Evolutionary conservation across 768 basidiomycete species (phyloP).

Genomic region (Hysterangium stoloniferum): DNA sequence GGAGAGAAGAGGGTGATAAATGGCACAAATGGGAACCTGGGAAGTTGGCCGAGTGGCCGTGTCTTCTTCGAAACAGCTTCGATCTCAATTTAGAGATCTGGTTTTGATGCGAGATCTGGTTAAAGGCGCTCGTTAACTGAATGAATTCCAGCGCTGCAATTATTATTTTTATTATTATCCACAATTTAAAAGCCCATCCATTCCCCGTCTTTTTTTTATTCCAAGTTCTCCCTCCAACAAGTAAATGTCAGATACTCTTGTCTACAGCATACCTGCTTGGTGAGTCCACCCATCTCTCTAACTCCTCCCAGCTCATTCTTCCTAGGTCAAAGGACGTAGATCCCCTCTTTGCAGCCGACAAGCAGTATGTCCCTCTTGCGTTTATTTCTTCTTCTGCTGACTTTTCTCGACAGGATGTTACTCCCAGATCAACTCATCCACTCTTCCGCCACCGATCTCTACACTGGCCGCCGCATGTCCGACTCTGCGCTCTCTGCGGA

Average conservation of each 20-base stretch:
- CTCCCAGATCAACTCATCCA: too few relatives aligned
- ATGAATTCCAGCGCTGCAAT: too few relatives aligned
- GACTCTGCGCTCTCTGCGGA: conserved; percentile 66
- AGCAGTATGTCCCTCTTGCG: not conserved
- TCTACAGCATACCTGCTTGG: conserved; percentile 10
- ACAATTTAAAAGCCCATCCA: too few relatives aligned
- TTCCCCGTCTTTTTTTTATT: too few relatives aligned
- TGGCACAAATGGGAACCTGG: too few relatives aligned
- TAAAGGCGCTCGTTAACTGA: too few relatives aligned
- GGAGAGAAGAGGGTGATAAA: too few relatives aligned
- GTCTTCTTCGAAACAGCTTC: too few relatives aligned
- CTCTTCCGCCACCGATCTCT: conserved; percentile 43
- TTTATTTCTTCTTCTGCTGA: not conserved
- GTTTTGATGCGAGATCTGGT: too few relatives aligned
- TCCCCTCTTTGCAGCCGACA: conserved; percentile 2
- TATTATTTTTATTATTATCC: too few relatives aligned
- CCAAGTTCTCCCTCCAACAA: not conserved
- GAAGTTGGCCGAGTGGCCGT: too few relatives aligned
- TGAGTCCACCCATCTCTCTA: not conserved
- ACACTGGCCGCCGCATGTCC: conserved; percentile 69
- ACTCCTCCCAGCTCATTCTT: not conserved
- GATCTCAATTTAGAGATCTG: too few relatives aligned
- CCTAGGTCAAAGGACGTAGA: conserved; percentile 9
- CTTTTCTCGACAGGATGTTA: conserved; percentile 12
- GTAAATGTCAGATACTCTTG: conserved; percentile 6